Base-by-base conservation (phyloP, 495 filamentous ascomycete genomes). In the Platismatia glauca region DNA sequence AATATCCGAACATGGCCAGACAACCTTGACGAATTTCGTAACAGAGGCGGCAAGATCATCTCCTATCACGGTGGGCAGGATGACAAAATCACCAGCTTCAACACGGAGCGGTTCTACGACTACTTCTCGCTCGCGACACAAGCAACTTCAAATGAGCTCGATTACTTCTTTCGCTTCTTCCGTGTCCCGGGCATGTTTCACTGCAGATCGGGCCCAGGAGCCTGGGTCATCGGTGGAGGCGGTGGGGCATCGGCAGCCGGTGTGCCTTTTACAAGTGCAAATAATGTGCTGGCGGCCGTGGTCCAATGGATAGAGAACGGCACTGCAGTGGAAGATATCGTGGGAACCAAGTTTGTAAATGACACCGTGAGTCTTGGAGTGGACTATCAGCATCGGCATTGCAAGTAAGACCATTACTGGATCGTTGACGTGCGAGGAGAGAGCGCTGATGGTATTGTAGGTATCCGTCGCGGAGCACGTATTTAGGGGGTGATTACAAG, bases 301-400 rank as follows among this genome's bases (percentile, higher is more conserved):
- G 80, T 86, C 13, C 67, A 71, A 18, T 87, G 84, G 85, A 82
- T 86, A 1, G 85, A 88, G 70, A 71, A 83, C 1, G 82, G 78
- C 0, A 71, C 74, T 24, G 76, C 81, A 7, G 84, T 84, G 0
- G 81, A 83, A 33, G 77, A 71, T 22, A 73, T 86, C 20, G 67
- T 74, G 50, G 82, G 82, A 18, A 77, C 77, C 1, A 84, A 83
- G 65, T 84, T 79, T 59, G 67, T 74, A 7, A 70, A 78, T 67
- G 78, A 79, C 34, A 64, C 58, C 33, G 73, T 64, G 15, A 39
- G 38, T 1, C 39, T 67, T 44, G 76, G 75, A 20, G 68, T 77
- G 22, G 69, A 65, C 38, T 73, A 70, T 53, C 64, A 62, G 61
- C 70, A 73, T 58, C 67, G 63, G 18, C 76, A 79, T 66, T 78